Percentiles rank a stretch among this genome's conserved stretches.
Conservation (phyloP, 2,329 filamentous ascomycete genomes). For the Alternaria atra region DNA sequence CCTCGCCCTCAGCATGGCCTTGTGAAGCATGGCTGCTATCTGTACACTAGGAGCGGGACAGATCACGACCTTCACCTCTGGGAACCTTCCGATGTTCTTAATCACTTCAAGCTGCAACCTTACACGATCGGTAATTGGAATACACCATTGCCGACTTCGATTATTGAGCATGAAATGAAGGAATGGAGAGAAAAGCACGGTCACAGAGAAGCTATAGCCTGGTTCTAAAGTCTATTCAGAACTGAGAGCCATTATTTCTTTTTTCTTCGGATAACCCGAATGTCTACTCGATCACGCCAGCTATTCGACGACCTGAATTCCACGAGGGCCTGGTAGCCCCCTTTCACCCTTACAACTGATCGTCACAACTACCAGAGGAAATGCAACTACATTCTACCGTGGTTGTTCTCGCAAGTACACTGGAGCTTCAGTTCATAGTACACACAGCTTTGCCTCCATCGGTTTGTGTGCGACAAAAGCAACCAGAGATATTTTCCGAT, state of each 20-base stretch:
- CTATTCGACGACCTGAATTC: background rate
- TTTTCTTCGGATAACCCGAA: background rate
- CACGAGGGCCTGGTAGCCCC: background rate
- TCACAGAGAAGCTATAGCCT: background rate
- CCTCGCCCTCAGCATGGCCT: background rate
- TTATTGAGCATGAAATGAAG: background rate
- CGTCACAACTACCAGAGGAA: background rate
- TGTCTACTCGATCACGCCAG: background rate
- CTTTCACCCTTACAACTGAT: background rate
- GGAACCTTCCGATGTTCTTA: background rate
- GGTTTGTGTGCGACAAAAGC: background rate
- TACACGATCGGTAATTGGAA: background rate
- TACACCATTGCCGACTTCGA: background rate
- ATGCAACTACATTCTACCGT: background rate
- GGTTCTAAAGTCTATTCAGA: background rate
- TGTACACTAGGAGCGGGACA: background rate
- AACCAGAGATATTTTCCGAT: background rate
- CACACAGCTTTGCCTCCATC: background rate
- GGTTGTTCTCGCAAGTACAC: background rate
- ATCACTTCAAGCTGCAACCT: background rate
- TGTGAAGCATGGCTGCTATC: background rate
- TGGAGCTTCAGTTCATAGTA: background rate
- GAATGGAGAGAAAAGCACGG: slow-evolving; percentile 1
- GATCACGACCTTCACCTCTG: background rate
- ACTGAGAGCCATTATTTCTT: background rate